A percentile compares a stretch with the other conserved stretches of the same genome.
phyloP scores from a whole-genome alignment of 768 basidiomycete species.

The Boletus rubescentipes region DNA sequence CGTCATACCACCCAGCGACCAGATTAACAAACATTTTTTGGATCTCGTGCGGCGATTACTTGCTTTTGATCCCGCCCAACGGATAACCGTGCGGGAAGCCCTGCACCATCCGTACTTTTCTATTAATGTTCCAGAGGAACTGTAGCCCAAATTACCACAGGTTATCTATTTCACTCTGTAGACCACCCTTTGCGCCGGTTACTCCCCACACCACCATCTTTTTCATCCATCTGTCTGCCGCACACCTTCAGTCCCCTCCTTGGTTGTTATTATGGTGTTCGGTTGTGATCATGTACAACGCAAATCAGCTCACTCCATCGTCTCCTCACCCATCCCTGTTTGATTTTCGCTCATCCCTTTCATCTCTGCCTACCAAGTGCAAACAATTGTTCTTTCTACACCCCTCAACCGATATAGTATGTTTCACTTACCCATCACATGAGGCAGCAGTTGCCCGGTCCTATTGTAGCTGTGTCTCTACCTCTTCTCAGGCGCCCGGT shows the following conservation, averaged over 20 bases:
- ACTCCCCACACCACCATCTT: constrained; percentile 21
- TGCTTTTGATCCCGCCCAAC: constrained; percentile 84
- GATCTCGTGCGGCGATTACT: constrained; percentile 86
- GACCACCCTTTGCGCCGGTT: constrained; percentile 28
- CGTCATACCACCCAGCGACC: constrained; percentile 77
- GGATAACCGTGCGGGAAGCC: constrained; percentile 86
- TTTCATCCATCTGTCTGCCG: constrained; percentile 26
- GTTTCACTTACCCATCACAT: constrained; percentile 21
- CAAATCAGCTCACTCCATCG: constrained; percentile 29
- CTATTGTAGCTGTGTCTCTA: constrained; percentile 21
- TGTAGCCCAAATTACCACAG: constrained; percentile 44
- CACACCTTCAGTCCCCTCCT: constrained; percentile 20
- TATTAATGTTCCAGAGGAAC: constrained; percentile 63
- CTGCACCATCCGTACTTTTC: constrained; percentile 86
- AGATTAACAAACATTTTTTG: constrained; percentile 75
- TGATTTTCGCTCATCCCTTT: constrained; percentile 25
- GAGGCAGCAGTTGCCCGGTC: constrained; percentile 14
- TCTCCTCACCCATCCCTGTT: constrained; percentile 28
- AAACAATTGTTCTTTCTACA: constrained; percentile 28
- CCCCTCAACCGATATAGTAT: constrained; percentile 33
- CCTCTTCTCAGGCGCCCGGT: constrained; percentile 12
- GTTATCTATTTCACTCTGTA: constrained; percentile 37
- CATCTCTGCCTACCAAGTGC: constrained; percentile 29
- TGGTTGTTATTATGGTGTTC: constrained; percentile 39
- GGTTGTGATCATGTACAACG: constrained; percentile 39